phyloP scores from a whole-genome alignment of 2,329 filamentous ascomycete species.

The Colletotrichum sp. region DNA sequence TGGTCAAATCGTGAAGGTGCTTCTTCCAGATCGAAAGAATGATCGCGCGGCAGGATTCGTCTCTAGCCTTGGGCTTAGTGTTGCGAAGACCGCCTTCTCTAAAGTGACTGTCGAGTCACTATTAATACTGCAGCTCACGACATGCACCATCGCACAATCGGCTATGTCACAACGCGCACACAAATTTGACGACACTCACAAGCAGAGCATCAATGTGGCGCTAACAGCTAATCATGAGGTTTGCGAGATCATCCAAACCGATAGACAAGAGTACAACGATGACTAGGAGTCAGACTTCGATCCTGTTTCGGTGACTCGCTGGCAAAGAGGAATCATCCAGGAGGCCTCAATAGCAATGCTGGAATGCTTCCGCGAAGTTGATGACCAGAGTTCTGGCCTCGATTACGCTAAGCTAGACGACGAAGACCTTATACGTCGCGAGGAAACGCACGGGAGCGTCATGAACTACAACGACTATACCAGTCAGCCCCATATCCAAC shows the following conservation, averaged over 20 bases:
- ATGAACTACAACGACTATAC: not conserved
- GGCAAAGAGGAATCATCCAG: not conserved
- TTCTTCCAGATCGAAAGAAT: not conserved
- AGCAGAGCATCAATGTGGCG: not conserved
- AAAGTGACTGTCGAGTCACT: not conserved
- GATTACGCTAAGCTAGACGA: not conserved
- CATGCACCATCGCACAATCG: not conserved
- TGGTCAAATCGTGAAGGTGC: not conserved
- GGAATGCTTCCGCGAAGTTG: not conserved
- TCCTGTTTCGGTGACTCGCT: not conserved
- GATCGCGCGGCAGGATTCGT: not conserved
- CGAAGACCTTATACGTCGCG: not conserved
- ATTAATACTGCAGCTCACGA: not conserved
- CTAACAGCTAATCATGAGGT: not conserved
- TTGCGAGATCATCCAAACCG: not conserved
- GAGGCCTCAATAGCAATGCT: not conserved
- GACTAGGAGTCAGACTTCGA: not conserved
- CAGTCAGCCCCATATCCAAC: not conserved
- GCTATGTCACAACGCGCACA: not conserved
- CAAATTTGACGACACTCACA: not conserved
- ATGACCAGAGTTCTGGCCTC: not conserved
- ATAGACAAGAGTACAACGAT: not conserved
- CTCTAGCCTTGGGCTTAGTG: not conserved
- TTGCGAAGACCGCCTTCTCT: not conserved
- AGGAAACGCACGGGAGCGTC: not conserved